phyloP scores from a whole-genome alignment of 2,329 filamentous ascomycete genomes.

The Aspergillus sp. region DNA sequence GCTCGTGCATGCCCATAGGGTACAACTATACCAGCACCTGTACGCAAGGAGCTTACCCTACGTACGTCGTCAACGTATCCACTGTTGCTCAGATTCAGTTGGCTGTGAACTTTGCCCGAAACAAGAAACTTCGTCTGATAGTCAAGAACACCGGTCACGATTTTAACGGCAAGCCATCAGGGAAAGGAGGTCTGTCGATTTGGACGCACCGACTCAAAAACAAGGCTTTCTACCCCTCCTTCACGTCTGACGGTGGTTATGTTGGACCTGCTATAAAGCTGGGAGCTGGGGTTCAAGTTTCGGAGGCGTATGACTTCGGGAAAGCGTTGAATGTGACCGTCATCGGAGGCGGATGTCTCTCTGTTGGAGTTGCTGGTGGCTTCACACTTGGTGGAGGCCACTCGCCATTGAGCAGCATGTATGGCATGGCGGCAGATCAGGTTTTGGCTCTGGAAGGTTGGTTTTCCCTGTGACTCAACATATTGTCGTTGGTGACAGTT shows the following conservation, averaged over 20 bases:
- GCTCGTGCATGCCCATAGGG: conserved; percentile 38
- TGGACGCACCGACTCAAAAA: conserved; percentile 29
- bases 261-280: conserved; percentile 54
- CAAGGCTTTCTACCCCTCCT: conserved; percentile 33
- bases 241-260: conserved; percentile 43
- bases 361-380: conserved; percentile 53
- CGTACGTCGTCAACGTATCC: conserved; percentile 39
- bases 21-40: conserved; percentile 28
- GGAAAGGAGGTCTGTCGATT: conserved; percentile 49
- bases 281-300: conserved; percentile 55
- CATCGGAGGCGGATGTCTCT: conserved; percentile 55
- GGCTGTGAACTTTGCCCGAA: conserved; percentile 31
- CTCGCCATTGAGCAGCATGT: conserved; percentile 46
- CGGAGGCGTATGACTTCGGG: conserved; percentile 50
- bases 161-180: conserved; percentile 55
- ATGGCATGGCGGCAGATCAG: conserved; percentile 60
- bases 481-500: neutral
- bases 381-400: conserved; percentile 49
- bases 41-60: conserved; percentile 31
- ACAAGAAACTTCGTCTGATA: conserved; percentile 35
- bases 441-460: conserved; percentile 49
- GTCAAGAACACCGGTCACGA: conserved; percentile 52
- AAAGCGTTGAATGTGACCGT: conserved; percentile 49
- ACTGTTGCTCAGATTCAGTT: conserved; percentile 36
- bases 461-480: neutral